Conservation (phyloP, 2,329 filamentous ascomycete species). For the Botrytis fragariae region DNA sequence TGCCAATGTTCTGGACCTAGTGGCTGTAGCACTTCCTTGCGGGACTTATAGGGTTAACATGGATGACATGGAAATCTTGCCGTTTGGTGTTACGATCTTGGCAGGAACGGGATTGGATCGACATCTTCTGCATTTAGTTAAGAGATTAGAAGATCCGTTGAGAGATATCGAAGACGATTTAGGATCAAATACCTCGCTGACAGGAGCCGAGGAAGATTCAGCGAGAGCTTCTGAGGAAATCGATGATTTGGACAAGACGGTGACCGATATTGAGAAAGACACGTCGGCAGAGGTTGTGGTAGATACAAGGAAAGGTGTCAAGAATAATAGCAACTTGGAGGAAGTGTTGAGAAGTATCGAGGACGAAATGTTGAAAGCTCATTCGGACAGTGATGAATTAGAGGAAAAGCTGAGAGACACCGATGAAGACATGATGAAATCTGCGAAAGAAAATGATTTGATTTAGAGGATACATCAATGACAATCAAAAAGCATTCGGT, state of each 20-base stretch:
- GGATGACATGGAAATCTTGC: slow-evolving; percentile 34
- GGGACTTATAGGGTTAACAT: slow-evolving; percentile 30
- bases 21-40: slow-evolving; percentile 41
- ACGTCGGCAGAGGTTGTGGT: background rate
- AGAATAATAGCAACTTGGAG: background rate
- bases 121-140: slow-evolving; percentile 41
- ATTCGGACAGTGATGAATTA: background rate
- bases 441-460: background rate
- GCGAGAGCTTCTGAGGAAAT: background rate
- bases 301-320: background rate
- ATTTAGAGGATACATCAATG: background rate
- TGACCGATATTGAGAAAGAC: background rate
- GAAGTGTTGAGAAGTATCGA: background rate
- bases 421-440: background rate
- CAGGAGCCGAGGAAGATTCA: background rate
- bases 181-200: background rate
- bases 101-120: slow-evolving; percentile 43
- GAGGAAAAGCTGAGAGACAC: background rate
- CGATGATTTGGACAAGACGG: background rate
- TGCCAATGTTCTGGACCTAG: slow-evolving; percentile 54
- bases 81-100: slow-evolving; percentile 47
- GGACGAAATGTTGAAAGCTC: background rate
- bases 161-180: slow-evolving; percentile 24
- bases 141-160: slow-evolving; percentile 33
- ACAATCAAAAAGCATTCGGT: background rate